Base-by-base conservation (phyloP, 305 asterid genomes). In the Nicotiana rustica region DNA sequence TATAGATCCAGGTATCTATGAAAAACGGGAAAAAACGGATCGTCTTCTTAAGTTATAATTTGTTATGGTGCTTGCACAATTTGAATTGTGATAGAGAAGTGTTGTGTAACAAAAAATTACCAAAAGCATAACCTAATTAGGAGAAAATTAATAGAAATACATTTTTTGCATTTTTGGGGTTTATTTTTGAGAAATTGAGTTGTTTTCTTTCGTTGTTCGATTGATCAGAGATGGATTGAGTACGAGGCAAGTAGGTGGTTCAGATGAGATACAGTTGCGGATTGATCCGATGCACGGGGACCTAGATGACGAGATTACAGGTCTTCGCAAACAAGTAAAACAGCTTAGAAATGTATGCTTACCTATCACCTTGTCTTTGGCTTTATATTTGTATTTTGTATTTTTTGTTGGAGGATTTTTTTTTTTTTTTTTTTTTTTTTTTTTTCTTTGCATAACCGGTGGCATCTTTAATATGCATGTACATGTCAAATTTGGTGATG, bases 291-390 rank as follows among this genome's bases (percentile, higher is more conserved):
- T 88, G 81, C 87, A 89, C 15, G 89, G 86, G 10, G 97, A 92
- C 77, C 85, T 92, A 61, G 97, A 92, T n/a, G 92, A 89, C 2
- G 94, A 90, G 88, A 92, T 93, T 89, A 77, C 87, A 44, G 94
- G 95, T 55, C 97, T 93, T 85, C 95, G 95, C 79, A 89, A 87
- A 60, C 96, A 94, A 91, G 97, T 93, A 85, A 91, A 93, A 62
- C 93, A 90, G 83, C 87, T 93, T 25, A 92, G 92, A 69, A 89
- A 87, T 69, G 96, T 93, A 91, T 84, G 60, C 44, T 69, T 69
- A 8, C 3, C 2, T 10, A 5, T 31, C 56, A 38, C 31, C 33
- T 68, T 68, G 77, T 38, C 8, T 38, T 8, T 68, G 77, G 10
- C 44, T 69, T 69, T 69, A 13, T 36, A 68, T 38, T 69, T 69